Base-by-base conservation (phyloP, 192 early-diverging fungal species). In the Chytriomyces hyalinus region DNA sequence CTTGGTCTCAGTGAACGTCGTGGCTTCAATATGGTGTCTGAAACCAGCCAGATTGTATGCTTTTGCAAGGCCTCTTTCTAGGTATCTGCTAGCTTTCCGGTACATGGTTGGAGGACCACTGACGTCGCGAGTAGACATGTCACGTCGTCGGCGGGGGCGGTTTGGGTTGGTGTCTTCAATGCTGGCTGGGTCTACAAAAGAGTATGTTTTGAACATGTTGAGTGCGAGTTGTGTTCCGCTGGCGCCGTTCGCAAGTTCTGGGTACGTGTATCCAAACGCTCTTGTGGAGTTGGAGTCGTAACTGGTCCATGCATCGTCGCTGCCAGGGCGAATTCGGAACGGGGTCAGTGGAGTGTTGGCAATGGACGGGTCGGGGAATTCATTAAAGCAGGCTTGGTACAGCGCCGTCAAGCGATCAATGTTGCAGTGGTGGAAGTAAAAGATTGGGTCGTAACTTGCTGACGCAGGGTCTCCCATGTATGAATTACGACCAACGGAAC, bases 361-460 rank as follows among this genome's bases (percentile, higher is more conserved):
- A 36, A 47, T 49, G 9, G 51, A n/a, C 0, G 10, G 49, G 20
- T 57, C 53, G 9, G 57, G 11, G 48, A 59, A 71, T 10, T 20
- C 17, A 22, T 45, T 51, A 8, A 71, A 50, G 22, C 13, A 20
- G 1, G 17, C 17, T 26, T 71, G 26, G 51, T 71, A 59, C 28
- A 71, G 13, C 4, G 69, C 69, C 50, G 57, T 20, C 8, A 71
- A 51, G 36, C 69, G 49, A 15, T 71, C 69, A 13, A 71, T 51
- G 51, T 71, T 71, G 44, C 69, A 71, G 51, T 71, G 69, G 57
- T 71, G 69, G 50, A 71, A 71, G 69, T 71, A 71, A 59, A 71
- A 71, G 50, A 71, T 57, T 17, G 69, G 69, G 36, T 71, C 69
- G 43, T 28, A 71, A 5, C 49, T 49, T 24, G 69, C 69, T 9